Evolutionary conservation across 768 basidiomycete genomes (phyloP), one percentile per base, ranked within the genome.

Genomic region (Floccularia luteovirens): DNA sequence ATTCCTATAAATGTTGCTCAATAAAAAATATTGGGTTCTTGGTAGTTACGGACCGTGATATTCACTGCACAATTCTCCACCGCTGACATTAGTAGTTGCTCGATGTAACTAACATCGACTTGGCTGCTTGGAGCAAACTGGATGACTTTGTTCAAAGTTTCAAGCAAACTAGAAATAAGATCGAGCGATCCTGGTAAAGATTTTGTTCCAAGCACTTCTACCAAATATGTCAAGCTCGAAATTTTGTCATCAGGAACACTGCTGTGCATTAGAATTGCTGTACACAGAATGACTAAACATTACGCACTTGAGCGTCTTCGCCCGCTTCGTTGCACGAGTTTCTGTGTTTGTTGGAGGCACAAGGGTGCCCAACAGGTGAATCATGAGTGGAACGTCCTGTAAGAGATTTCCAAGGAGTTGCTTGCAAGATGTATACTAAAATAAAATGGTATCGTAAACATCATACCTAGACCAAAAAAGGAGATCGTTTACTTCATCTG

Each of bases 71-170:
- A 66, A 47, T 71, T 76, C 46, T 88, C 84, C 17, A 93, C 68
- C 1, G 85, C 85, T 7, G 82, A 79, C 74, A 94, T 84, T 16
- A 94, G 55, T 42, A 90, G 69, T 57, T 94, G 92, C 55, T 89
- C 80, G 8, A 85, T 62, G 49, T 89, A 94, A 47, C 70, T 79
- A 13, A 80, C 70, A 37, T 86, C 87, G n/a, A 79, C 73, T 23
- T 70, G 67, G 3, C 71, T 59, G 24, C 71, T 54, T 5, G 77
- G 66, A 4, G 74, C 62, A 12, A 73, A 66, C 39, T 78, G 79
- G 2, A 78, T 62, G 11, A 91, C 69, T 39, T 69, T 75, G 49
- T 74, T 77, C 23, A 96, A 65, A 0, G 79, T 76, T 28, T 89
- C 84, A 28, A 97, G 64, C 4, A 93, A 66, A 33, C 66, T 69